A percentile compares a stretch with the other conserved stretches of the same genome.
These are phyloP conservation scores for Geotrichum histeridarum DNA, from an alignment of 1,139 yeast genomes.

Conservation along the genomic window DNA sequence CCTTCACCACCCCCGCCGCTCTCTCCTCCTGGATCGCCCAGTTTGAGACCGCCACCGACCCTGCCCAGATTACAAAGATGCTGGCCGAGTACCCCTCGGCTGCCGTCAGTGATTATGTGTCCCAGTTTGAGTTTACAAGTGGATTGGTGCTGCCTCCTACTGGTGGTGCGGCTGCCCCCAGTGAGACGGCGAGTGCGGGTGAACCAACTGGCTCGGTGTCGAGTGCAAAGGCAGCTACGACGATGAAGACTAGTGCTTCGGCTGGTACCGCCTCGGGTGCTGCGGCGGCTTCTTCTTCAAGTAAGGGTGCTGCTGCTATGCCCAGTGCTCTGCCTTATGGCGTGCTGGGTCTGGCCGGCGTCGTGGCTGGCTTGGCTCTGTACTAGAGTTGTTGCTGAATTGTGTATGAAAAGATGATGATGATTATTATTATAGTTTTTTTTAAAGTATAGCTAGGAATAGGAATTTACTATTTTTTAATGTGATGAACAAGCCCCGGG, in stretches of 20 bases:
- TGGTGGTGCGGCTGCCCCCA: background rate
- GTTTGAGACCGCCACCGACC: constrained; percentile 2
- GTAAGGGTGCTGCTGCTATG: background rate
- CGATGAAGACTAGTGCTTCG: background rate
- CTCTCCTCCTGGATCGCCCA: background rate
- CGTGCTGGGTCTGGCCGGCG: background rate
- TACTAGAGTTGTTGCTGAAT: background rate
- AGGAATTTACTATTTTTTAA: too few species aligned
- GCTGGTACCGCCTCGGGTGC: background rate
- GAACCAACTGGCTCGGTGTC: background rate
- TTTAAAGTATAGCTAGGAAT: background rate
- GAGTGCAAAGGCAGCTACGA: too few species aligned
- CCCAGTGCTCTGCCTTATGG: background rate
- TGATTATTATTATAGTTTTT: too few species aligned
- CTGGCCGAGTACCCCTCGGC: background rate
- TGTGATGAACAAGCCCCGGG: too few species aligned
- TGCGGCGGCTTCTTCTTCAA: background rate
- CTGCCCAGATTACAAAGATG: background rate
- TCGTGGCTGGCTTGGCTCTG: background rate
- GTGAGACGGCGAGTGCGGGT: background rate
- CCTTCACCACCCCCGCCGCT: constrained; percentile 5
- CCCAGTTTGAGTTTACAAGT: background rate
- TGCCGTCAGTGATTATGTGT: background rate
- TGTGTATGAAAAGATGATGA: too few species aligned
- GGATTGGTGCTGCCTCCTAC: too few species aligned